Evolutionary conservation across 108 stramenopile genomes (phyloP), one percentile per base, ranked within the genome.

Genomic region (Nitzschia sp.): DNA sequence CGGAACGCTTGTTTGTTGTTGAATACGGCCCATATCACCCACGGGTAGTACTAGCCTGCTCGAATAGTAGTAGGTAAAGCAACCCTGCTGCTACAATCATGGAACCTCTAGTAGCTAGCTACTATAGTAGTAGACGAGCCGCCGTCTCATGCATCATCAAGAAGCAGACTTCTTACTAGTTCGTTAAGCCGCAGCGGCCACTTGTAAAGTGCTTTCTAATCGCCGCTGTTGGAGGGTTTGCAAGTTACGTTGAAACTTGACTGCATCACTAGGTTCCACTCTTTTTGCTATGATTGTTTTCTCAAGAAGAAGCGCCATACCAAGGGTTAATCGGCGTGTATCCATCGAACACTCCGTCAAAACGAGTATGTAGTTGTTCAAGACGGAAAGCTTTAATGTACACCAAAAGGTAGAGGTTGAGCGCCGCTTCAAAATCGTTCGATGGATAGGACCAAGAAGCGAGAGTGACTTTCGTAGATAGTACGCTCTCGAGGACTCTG

Each of bases 381-480:
- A 19, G 19, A 51, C 49, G n/a, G 49, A 51, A 19, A 51, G 49
- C 21, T 51, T 51, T 19, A 51, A 51, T 19, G 49, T 51, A 51
- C 49, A 19, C 49, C 49, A 51, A 19, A 51, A 51, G 5, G 21
- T 4, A 21, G 49, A 51, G 4, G 49, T 19, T 19, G 49, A 51
- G 4, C 49, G 49, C 21, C 49, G 49, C 21, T 51, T 51, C 49
- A 51, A 51, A 51, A 51, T 51, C 4, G 49, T 51, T 51, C 49
- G 49, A 51, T 51, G 49, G 21, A 51, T 51, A 4, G 49, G 49
- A 51, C 49, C 49, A 21, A 51, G 49, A 4, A 51, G 21, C 21
- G 49, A 9, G 18, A 51, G 21, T 4, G 49, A 51, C 49, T 51
- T 51, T 8, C 49, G 13, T 19, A 51, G 21, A 19, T 51, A 51